Evolutionary conservation across 768 basidiomycete species (phyloP).

Genomic region (Boletus barrowsii): DNA sequence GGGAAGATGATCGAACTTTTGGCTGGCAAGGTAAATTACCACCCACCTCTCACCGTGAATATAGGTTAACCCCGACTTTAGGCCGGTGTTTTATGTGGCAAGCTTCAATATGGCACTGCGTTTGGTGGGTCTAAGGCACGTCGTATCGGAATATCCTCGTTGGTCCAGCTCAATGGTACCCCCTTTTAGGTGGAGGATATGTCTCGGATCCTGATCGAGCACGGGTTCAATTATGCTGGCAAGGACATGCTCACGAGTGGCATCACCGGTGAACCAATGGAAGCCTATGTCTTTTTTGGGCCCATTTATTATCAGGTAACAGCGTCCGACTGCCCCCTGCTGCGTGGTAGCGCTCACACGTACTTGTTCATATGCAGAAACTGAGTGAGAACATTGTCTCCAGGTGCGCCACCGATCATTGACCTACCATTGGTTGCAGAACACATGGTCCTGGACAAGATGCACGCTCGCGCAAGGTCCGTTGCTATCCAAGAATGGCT

Average conservation of each 20-base stretch:
- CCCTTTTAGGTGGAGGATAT: constrained; percentile 84
- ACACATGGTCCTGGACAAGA: constrained; percentile 99
- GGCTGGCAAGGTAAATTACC: constrained; percentile 73
- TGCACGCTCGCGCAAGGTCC: constrained; percentile 96
- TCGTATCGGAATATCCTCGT: neutral
- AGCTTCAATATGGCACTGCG: constrained; percentile 90
- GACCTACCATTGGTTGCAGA: constrained; percentile 42
- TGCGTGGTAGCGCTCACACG: constrained; percentile 2
- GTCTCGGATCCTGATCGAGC: constrained; percentile 91
- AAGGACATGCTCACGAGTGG: constrained; percentile 99
- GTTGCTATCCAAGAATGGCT: constrained; percentile 19
- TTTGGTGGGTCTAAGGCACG: constrained; percentile 95
- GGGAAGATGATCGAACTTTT: constrained; percentile 99
- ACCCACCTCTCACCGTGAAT: neutral
- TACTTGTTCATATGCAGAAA: constrained; percentile 53
- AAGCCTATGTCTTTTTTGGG: constrained; percentile 98
- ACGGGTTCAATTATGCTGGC: constrained; percentile 97
- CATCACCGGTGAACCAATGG: constrained; percentile 94
- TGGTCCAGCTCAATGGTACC: constrained; percentile 7
- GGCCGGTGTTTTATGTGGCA: constrained; percentile 90
- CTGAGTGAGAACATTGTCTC: constrained; percentile 61
- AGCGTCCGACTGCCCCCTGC: constrained; percentile 16
- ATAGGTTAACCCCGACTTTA: constrained; percentile 27
- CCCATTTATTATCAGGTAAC: constrained; percentile 94
- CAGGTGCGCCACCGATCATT: constrained; percentile 2